Evolutionary conservation across 1,284 basidiomycete genomes (phyloP), one percentile per base, ranked within the genome.

Genomic region (Trametes polyzona): DNA sequence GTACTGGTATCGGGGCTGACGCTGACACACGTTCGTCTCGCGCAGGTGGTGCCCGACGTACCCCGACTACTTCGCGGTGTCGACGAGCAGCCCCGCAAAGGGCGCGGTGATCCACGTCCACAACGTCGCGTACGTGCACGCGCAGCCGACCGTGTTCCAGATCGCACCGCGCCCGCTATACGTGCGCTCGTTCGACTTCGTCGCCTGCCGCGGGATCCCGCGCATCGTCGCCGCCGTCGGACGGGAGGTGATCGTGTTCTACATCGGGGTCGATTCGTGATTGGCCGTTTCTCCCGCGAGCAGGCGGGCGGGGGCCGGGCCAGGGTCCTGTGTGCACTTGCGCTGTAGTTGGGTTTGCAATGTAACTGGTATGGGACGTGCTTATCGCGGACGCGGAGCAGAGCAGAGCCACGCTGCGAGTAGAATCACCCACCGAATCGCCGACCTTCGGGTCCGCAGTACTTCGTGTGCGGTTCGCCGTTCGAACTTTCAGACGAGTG

Each of bases 101-200:
- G 90, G 88, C 51, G 90, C 89, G 26, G 73, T 82, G 26, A 77
- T 92, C 39, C 81, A 89, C 67, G 76, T 93, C 33, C 81, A 89
- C 73, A 88, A 88, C 63, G 75, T 78, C 40, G 76, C 77, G 48
- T 88, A 87, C 69, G 71, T 84, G 12, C 79, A 87, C 43, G 81
- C 86, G 23, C 80, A 83, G 61, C 87, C 90, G 21, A 83, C 80
- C 10, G 71, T 78, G 16, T 82, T 90, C 50, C 72, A 73, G 41
- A 67, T 92, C 50, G 79, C 79, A 21, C 76, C 82, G 23, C 79
- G 80, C 23, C 90, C 90, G 17, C 80, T 87, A 68, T 77, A 79
- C 57, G 76, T 92, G 35, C 78, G 81, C 44, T 86, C 90, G 67
- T 90, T 93, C 65, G 90, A 92, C 73, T 93, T 91, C 73, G 69